Evolutionary conservation across 1,284 basidiomycete species (phyloP).

Genomic region (Tetrapyrgos nigripes): DNA sequence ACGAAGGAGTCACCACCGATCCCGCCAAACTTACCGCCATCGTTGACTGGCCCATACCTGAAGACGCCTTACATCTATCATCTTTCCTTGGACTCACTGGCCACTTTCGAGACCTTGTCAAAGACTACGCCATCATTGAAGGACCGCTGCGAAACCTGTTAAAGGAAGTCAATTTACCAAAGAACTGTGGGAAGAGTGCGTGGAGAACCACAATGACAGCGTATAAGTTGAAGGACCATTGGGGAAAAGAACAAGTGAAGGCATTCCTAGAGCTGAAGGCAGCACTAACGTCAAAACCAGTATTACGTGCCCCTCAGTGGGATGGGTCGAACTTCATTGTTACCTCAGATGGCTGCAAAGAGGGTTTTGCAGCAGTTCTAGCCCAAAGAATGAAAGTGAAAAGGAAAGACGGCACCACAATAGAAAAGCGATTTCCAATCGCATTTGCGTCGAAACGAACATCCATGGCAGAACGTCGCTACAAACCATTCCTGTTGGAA

Average conservation of each 20-base stretch:
- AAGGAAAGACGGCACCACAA: neutral
- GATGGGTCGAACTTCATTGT: constrained; percentile 23
- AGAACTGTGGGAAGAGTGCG: constrained; percentile 22
- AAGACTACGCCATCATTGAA: constrained; percentile 34
- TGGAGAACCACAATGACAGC: constrained; percentile 27
- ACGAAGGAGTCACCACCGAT: constrained; percentile 37
- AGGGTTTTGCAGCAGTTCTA: too few relatives aligned
- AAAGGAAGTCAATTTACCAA: constrained; percentile 31
- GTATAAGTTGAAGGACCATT: constrained; percentile 1
- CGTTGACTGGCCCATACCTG: too few relatives aligned
- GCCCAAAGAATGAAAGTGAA: constrained; percentile 6
- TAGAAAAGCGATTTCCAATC: neutral
- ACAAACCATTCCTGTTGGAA: constrained; percentile 14
- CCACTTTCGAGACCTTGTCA: constrained; percentile 33
- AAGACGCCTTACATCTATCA: constrained; percentile 29
- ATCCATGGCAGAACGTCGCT: constrained; percentile 9
- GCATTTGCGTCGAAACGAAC: constrained; percentile 13
- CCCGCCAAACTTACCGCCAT: constrained; percentile 37
- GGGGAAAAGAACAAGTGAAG: constrained; percentile 16
- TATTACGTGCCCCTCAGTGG: constrained; percentile 14
- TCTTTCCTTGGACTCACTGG: constrained; percentile 17
- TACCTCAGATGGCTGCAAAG: constrained; percentile 13
- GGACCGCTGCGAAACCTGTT: constrained; percentile 36
- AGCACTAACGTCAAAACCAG: constrained; percentile 19
- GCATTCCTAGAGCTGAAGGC: constrained; percentile 23